Evolutionary conservation across 2,329 filamentous ascomycete species (phyloP).

Genomic region (Fusarium subtropicale): DNA sequence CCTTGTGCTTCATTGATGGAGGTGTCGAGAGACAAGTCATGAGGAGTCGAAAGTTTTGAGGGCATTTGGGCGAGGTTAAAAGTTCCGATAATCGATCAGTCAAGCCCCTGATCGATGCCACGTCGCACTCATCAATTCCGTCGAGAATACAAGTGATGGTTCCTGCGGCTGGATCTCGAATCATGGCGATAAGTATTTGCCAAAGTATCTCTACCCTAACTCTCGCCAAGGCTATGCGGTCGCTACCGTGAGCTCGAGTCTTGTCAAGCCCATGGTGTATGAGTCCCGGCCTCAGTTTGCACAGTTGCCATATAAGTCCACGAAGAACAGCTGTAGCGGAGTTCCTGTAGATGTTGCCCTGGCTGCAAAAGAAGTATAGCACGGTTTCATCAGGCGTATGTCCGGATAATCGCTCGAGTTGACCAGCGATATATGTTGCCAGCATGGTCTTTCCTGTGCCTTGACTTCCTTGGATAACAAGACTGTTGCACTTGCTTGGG

Average conservation of each 20-base stretch:
- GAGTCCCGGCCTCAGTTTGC: background rate
- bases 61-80: background rate
- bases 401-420: background rate
- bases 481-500: background rate
- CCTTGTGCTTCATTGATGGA: fast-evolving
- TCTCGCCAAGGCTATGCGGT: background rate
- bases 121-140: slow-evolving; percentile 21
- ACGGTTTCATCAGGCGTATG: background rate
- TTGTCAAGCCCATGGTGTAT: slow-evolving; percentile 1
- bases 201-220: slow-evolving; percentile 8
- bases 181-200: slow-evolving; percentile 17
- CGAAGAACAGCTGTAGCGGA: slow-evolving; percentile 9
- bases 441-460: slow-evolving; percentile 25
- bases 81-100: background rate
- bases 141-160: slow-evolving; percentile 13
- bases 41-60: background rate
- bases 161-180: background rate
- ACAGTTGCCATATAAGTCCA: slow-evolving; percentile 23
- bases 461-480: slow-evolving; percentile 2
- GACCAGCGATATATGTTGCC: slow-evolving; percentile 4
- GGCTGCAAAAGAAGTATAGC: slow-evolving; percentile 27
- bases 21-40: background rate
- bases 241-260: background rate
- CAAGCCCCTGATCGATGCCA: background rate
- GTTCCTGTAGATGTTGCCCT: slow-evolving; percentile 12